Base-by-base conservation (phyloP, 129 eudicot species). In the Pseudognaphalium luteoalbum region DNA sequence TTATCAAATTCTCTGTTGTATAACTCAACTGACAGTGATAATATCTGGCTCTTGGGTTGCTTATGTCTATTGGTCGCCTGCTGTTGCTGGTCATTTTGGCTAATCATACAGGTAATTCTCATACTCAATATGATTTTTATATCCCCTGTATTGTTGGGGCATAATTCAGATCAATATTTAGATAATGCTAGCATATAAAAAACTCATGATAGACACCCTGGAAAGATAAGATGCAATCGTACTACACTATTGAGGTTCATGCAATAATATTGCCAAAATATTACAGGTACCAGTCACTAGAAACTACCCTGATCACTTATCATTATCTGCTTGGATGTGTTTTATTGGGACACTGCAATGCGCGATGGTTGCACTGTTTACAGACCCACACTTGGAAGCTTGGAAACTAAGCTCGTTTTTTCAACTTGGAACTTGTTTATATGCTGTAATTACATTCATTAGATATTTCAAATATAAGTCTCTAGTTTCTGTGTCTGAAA, bases 41-140 rank as follows among this genome's bases (percentile, higher is more conserved):
- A 88, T 52, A 70, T 74, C 20, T 93, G 98, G 98, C 75, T 93
- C 29, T 20, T 88, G 20, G 98, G 98, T 22, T 90, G 95, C 47
- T 60, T 90, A 47, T 78, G 86, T 35, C 91, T 90, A 67, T 75
- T 93, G 71, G 92, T 56, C 20, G 88, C 88, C 76, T 47, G 84
- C 62, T 81, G 82, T 82, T 88, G 87, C 85, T 93, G 98, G 98
- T 85, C 98, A 25, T 44, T 85, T 71, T 93, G 95, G 95, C 88
- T 93, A 25, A 84, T 93, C 78, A 74, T 90, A 66, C 98, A 90
- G 96, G 98, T 93, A 82, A 12, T 33, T 19, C 15, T 34, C 33
- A 1, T 4, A 17, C 7, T 51, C 3, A 1, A 20, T 35, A 35
- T 35, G 41, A 6, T 6, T 5, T 35, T 35, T 35, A 6, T 0